These are phyloP conservation scores for Solanum verrucosum DNA, from an alignment of 257 asterid genomes.

Conservation along the genomic window DNA sequence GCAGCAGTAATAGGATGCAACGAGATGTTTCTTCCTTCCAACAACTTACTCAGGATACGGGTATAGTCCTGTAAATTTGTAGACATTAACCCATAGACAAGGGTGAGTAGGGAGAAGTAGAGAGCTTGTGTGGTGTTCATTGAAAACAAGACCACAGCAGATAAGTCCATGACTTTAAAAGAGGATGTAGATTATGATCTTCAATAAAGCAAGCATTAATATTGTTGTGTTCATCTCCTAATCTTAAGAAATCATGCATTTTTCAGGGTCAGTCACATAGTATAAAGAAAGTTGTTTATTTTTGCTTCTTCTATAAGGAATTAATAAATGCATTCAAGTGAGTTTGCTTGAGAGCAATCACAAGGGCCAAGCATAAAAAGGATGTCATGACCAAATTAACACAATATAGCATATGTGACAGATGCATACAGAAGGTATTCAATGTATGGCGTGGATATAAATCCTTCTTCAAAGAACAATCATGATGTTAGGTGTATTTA, in stretches of 20 bases:
- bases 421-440: not conserved
- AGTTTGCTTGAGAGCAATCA: not conserved
- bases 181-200: not conserved
- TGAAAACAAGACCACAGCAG: not conserved
- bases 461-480: not conserved
- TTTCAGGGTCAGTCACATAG: not conserved
- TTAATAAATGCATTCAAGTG: not conserved
- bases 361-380: not conserved
- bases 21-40: constrained; percentile 43
- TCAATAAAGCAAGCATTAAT: not conserved
- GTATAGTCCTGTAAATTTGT: constrained; percentile 38
- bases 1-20: constrained; percentile 52
- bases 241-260: not conserved
- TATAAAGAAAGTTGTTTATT: not conserved
- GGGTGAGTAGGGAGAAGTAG: not conserved
- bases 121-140: not conserved
- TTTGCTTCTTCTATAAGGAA: not conserved
- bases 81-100: not conserved
- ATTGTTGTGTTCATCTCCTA: not conserved
- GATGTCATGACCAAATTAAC: not conserved
- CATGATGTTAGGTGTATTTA: not conserved
- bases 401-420: not conserved
- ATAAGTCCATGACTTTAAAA: not conserved
- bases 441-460: not conserved
- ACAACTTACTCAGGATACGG: constrained; percentile 24